These are phyloP conservation scores for Acanthochlamys bracteata DNA, from an alignment of 106 monocot genomes.

Conservation along the genomic window DNA sequence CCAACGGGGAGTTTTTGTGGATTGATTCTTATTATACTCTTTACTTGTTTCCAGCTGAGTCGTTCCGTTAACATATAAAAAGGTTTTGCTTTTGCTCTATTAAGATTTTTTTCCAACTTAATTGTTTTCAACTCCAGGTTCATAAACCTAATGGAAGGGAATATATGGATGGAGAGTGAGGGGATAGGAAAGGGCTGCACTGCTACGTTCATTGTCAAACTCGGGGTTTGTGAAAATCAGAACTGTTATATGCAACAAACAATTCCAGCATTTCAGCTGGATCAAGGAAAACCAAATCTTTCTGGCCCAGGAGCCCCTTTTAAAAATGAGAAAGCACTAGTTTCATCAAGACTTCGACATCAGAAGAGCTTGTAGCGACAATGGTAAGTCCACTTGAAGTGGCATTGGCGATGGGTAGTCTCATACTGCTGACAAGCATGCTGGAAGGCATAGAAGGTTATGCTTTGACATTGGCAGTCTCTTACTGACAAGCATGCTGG, in stretches of 20 bases:
- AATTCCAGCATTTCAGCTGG: conserved; percentile 14
- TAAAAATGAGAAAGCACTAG: conserved; percentile 7
- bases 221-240: conserved; percentile 43
- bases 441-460: too few species aligned
- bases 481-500: too few species aligned
- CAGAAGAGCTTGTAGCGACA: conserved; percentile 4
- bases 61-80: neutral
- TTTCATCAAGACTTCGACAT: conserved; percentile 3
- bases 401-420: too few species aligned
- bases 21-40: too few species aligned
- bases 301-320: conserved; percentile 8
- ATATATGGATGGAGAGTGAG: conserved; percentile 92
- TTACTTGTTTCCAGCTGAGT: too few species aligned
- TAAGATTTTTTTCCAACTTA: neutral
- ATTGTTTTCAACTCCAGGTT: conserved; percentile 37
- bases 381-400: neutral
- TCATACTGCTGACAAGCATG: too few species aligned
- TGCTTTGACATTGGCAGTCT: too few species aligned
- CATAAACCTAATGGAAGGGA: conserved; percentile 71
- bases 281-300: conserved; percentile 12
- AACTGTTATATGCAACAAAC: conserved; percentile 28
- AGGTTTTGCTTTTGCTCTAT: neutral
- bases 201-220: conserved; percentile 59
- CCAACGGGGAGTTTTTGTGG: too few species aligned
- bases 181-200: conserved; percentile 85